These are phyloP conservation scores for Lodderomyces elongisporus DNA, from an alignment of 1,139 yeast genomes.

Conservation along the genomic window DNA sequence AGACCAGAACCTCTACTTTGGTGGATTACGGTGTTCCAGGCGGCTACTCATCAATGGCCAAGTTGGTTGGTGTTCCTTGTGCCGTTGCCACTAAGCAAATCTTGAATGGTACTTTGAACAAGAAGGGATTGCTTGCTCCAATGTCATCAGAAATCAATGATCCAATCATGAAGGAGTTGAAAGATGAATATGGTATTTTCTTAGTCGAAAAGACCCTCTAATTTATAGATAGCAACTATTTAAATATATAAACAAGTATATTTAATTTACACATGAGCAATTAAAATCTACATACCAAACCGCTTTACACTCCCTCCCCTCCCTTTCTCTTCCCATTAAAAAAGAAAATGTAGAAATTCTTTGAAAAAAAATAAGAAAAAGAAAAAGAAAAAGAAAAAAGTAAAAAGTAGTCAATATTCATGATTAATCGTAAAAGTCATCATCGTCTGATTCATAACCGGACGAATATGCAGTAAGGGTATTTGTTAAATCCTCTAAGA, in stretches of 20 bases:
- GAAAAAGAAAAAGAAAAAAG: too few species aligned
- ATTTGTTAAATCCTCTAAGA: slow-evolving; percentile 50
- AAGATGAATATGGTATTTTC: slow-evolving; percentile 84
- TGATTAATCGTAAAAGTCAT: slow-evolving; percentile 8
- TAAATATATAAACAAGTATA: not conserved
- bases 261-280: not conserved
- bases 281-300: too few species aligned
- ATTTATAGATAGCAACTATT: not conserved
- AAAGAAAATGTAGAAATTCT: too few species aligned
- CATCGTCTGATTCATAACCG: slow-evolving; percentile 33
- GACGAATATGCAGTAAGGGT: slow-evolving; percentile 50
- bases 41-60: slow-evolving; percentile 98
- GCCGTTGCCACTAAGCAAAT: slow-evolving; percentile 92
- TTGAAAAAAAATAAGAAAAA: too few species aligned
- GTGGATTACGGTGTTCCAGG: slow-evolving; percentile 91
- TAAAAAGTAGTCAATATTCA: not conserved
- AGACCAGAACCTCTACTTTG: slow-evolving; percentile 90
- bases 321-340: too few species aligned
- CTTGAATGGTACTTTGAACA: slow-evolving; percentile 69
- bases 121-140: slow-evolving; percentile 86
- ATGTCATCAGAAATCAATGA: slow-evolving; percentile 85
- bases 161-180: slow-evolving; percentile 85
- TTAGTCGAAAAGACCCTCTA: slow-evolving; percentile 76
- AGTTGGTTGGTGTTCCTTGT: slow-evolving; percentile 96
- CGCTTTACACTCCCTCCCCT: too few species aligned